These are phyloP conservation scores for Margaritispora aquatica DNA, from an alignment of 495 filamentous ascomycete genomes.

Conservation along the genomic window DNA sequence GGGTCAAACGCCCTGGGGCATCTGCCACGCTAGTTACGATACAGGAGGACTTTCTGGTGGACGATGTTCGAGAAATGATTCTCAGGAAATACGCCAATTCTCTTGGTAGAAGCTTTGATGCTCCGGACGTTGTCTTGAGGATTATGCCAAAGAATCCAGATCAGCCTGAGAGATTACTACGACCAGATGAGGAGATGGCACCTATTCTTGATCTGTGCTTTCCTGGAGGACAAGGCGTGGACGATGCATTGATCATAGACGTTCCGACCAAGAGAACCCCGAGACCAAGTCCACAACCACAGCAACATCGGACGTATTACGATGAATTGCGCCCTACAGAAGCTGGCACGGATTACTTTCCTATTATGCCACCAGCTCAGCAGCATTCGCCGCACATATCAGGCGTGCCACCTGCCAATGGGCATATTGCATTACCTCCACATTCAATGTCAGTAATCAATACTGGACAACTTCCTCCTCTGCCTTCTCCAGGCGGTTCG, in stretches of 20 bases:
- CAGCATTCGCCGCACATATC: slow-evolving; percentile 35
- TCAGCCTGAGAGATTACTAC: slow-evolving; percentile 59
- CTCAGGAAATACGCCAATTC: slow-evolving; percentile 91
- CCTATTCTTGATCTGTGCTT: slow-evolving; percentile 77
- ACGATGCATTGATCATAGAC: slow-evolving; percentile 90
- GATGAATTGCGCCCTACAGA: slow-evolving; percentile 66
- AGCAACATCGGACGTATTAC: slow-evolving; percentile 48
- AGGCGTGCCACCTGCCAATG: slow-evolving; percentile 23
- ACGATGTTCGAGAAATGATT: slow-evolving; percentile 90
- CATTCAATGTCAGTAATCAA: slow-evolving; percentile 70
- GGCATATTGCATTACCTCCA: slow-evolving; percentile 25
- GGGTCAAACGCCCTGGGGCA: slow-evolving; percentile 80
- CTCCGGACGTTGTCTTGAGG: slow-evolving; percentile 75
- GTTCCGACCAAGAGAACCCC: slow-evolving; percentile 77
- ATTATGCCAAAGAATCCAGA: slow-evolving; percentile 42
- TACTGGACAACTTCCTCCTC: slow-evolving; percentile 69
- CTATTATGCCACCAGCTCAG: slow-evolving; percentile 66
- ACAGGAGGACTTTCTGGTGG: slow-evolving; percentile 82
- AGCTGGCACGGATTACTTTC: slow-evolving; percentile 79
- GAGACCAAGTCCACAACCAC: slow-evolving; percentile 58
- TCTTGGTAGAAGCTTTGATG: slow-evolving; percentile 78
- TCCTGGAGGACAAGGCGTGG: slow-evolving; percentile 80
- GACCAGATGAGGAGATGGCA: slow-evolving; percentile 80
- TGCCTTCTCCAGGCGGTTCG: slow-evolving; percentile 77
- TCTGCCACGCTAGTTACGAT: slow-evolving; percentile 86